Percentiles rank a stretch among this genome's conserved stretches.
Conservation (phyloP, 306 rosid genomes). For the Delonix regia region DNA sequence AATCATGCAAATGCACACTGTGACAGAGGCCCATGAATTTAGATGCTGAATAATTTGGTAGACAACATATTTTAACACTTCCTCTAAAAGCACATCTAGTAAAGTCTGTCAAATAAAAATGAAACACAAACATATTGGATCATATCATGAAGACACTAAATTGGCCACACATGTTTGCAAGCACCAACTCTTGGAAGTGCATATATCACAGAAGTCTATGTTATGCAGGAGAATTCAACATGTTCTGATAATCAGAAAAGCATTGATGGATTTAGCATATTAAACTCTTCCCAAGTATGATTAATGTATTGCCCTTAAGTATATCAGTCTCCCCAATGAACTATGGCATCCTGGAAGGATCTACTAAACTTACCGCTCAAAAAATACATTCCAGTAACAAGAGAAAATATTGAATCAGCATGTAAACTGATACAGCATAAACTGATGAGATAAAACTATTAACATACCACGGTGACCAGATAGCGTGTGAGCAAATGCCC, state of each 20-base stretch:
- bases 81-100: not conserved
- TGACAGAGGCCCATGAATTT: not conserved
- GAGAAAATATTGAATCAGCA: not conserved
- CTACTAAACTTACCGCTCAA: not conserved
- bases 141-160: not conserved
- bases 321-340: not conserved
- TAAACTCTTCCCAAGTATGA: not conserved
- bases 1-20: not conserved
- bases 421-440: not conserved
- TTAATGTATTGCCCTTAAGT: not conserved
- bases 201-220: not conserved
- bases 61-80: slow-evolving; percentile 23
- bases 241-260: not conserved
- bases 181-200: not conserved
- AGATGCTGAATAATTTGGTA: not conserved
- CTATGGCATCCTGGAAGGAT: not conserved
- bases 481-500: slow-evolving; percentile 87
- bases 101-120: slow-evolving; percentile 20
- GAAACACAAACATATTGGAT: not conserved
- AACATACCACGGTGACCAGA: slow-evolving; percentile 93
- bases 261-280: not conserved
- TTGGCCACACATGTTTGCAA: not conserved
- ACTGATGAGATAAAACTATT: not conserved
- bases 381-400: not conserved
- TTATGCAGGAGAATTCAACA: not conserved